Evolutionary conservation across 352 stramenopile genomes (phyloP), one percentile per base, ranked within the genome.

Genomic region (Lagenidium giganteum): DNA sequence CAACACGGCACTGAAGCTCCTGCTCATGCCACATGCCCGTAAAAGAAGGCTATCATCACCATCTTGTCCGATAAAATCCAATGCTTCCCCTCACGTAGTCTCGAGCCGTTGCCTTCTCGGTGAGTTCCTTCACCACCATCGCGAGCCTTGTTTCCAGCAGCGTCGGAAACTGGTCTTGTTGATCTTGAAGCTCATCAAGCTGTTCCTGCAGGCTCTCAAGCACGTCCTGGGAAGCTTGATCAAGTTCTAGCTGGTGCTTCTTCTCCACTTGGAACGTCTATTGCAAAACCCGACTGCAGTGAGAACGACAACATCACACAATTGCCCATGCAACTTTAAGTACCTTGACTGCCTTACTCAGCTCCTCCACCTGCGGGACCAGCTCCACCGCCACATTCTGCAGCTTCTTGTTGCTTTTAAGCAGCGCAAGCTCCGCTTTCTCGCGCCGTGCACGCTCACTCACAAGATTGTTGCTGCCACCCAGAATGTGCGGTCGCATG

Each of bases 391-490:
- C 43, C 20, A 82, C 54, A 3, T 47, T 47, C 16, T 65, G 56
- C 16, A 88, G 40, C 26, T 58, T 70, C 17, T 62, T 27, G 13
- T 58, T 47, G 0, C 60, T 63, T n/a, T 61, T 43, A 29, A 72
- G 58, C 31, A 77, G 48, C 25, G 55, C 52, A 17, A 35, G 51
- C 61, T 86, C 76, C 2, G 68, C 68, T 31, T 67, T 64, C 28
- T 86, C 65, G 11, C 76, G 67, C 11, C 72, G 61, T n/a, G 71
- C 61, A 8, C 72, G 72, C 46, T 88, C 72, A 12, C 45, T 71
- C 34, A 67, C 37, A 21, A 86, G 61, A 43, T 81, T 88, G 46
- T 80, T 84, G 47, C 75, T 88, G 8, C 72, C 75, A 13, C 75
- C 75, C 5, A 87, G 60, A 14, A 80, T 62, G 33, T 85, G 71